Base-by-base conservation (phyloP, 1,284 basidiomycete species). In the Cystobasidium slooffiae region DNA sequence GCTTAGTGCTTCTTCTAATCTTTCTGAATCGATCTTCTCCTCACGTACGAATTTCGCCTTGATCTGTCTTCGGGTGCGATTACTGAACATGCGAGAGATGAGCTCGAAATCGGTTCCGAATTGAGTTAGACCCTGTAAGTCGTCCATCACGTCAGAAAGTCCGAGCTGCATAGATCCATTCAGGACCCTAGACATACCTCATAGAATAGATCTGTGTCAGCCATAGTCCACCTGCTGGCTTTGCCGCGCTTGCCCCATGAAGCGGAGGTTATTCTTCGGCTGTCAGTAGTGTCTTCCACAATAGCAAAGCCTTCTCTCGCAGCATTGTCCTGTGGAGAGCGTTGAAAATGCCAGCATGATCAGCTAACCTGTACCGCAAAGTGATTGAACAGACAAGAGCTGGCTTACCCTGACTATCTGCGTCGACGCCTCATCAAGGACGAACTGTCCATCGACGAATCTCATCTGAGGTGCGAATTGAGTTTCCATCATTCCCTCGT, bases 71-170 rank as follows among this genome's bases (percentile, higher is more conserved):
- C 93, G 86, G 79, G 91, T 90, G n/a, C 93, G 88, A 18, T 90
- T 89, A 39, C 92, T 92, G 46, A 95, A 86, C 10, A 94, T 86
- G 76, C 89, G 89, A 1, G 93, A 90, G 72, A 95, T 93, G 74
- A 95, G 87, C 81, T 95, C 93, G 80, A 94, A 95, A 78, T 95
- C 94, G 80, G 93, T 92, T 46, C 93, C 93, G 80, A 93, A 94
- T 80, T 93, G 91, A 4, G 88, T 86, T 44, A 95, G 83, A 12
- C 91, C 92, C 91, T 94, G 78, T 56, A 68, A 52, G 47, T 51
- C 65, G 44, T 43, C n/a, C 63, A 64, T 31, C 53, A 37, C 65
- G 16, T 12, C n/a, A 52, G 46, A 43, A 24, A 24, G 0, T 41
- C 6, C 20, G 6, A 10, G 18, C 1, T 20, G 9, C 14, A 3